Conservation (phyloP, 495 filamentous ascomycete genomes). For the Aspergillus steynii region DNA sequence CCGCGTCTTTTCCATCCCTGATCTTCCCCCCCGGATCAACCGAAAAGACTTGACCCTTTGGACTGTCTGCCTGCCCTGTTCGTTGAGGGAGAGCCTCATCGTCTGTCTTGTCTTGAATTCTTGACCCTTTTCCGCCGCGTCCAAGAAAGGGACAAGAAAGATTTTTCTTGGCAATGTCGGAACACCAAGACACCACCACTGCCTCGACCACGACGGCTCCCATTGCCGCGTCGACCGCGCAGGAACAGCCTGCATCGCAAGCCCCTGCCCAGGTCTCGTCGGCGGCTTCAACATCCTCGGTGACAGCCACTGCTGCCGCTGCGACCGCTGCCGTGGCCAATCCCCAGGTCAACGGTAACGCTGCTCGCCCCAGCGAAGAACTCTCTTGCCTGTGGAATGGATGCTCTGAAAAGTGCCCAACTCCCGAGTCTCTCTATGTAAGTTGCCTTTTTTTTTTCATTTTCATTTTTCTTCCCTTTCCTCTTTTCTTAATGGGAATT, state of each 20-base stretch:
- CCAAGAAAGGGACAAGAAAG: constrained; percentile 29
- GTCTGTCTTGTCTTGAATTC: constrained; percentile 10
- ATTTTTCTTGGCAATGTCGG: constrained; percentile 36
- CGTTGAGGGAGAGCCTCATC: neutral
- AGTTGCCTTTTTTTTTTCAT: constrained; percentile 36
- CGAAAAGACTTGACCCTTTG: neutral
- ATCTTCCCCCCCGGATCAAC: neutral
- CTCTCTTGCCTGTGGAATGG: constrained; percentile 84
- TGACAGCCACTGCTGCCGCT: constrained; percentile 39
- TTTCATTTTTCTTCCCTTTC: neutral
- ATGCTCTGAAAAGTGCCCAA: constrained; percentile 77
- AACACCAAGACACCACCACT: constrained; percentile 26
- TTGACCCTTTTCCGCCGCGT: constrained; percentile 20
- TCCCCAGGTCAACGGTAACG: constrained; percentile 37
- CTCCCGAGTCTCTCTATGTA: constrained; percentile 88
- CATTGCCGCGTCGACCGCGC: constrained; percentile 27
- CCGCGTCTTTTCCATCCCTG: constrained; percentile 1
- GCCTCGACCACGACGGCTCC: constrained; percentile 26
- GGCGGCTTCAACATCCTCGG: constrained; percentile 29
- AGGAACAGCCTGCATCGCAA: constrained; percentile 25
- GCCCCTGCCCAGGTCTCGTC: constrained; percentile 23
- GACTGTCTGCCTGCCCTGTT: neutral
- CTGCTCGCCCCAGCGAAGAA: constrained; percentile 49
- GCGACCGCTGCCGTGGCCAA: constrained; percentile 47
- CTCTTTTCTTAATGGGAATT: too few relatives aligned